These are phyloP conservation scores for Henckelia pumila DNA, from an alignment of 257 asterid genomes.

Conservation along the genomic window DNA sequence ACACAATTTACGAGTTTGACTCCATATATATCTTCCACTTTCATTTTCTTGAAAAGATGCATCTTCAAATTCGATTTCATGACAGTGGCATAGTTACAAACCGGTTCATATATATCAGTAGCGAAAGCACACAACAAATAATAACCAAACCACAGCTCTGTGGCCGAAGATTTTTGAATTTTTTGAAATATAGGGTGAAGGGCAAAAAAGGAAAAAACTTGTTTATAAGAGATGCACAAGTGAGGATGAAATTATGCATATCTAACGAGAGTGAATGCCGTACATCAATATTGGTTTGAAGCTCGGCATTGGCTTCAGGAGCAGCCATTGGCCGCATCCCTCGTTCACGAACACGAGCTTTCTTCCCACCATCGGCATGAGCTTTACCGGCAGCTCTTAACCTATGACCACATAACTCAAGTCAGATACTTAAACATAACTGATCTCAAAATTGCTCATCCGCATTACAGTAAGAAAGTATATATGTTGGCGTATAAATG, in stretches of 20 bases:
- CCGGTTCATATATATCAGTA: background rate
- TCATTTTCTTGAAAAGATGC: background rate
- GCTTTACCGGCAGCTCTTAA: conserved; percentile 65
- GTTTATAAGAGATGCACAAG: background rate
- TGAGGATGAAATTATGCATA: background rate
- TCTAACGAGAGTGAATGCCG: conserved; percentile 18
- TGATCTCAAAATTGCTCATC: conserved; percentile 5
- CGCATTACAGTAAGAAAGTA: background rate
- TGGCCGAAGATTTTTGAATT: background rate
- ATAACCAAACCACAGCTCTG: background rate
- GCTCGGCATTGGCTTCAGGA: conserved; percentile 88
- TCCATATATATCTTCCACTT: background rate
- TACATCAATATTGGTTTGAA: conserved; percentile 81
- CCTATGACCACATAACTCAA: conserved; percentile 35
- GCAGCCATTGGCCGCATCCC: conserved; percentile 60
- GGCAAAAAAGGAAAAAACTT: background rate
- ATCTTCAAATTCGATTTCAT: background rate
- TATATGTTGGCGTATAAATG: background rate
- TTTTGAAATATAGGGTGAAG: background rate
- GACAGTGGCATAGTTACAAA: background rate
- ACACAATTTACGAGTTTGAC: background rate
- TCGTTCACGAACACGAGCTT: conserved; percentile 65
- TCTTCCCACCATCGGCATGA: conserved; percentile 54
- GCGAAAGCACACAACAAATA: background rate
- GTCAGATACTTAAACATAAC: background rate